phyloP scores from a whole-genome alignment of 176 grass and related monocot species.

The Chloris gayana region DNA sequence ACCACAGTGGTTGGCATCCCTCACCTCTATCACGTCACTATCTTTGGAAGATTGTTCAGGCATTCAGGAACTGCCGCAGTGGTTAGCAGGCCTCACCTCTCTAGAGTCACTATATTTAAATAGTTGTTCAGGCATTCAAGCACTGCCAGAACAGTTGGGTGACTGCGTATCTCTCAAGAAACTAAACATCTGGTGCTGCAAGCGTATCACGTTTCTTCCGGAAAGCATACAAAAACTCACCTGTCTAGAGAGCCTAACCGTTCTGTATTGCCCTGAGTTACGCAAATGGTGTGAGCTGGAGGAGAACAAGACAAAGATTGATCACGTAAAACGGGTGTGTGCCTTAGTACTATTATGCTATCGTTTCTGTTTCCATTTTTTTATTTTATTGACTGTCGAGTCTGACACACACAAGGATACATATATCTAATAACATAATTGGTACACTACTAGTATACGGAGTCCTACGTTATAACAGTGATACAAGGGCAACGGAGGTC shows the following conservation, averaged over 20 bases:
- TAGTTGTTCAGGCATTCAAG: background rate
- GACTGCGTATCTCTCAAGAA: background rate
- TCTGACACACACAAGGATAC: too few species aligned
- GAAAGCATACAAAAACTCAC: background rate
- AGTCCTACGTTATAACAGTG: too few species aligned
- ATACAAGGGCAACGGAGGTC: too few species aligned
- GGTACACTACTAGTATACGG: too few species aligned
- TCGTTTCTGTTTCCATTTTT: background rate
- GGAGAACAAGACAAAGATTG: slow-evolving; percentile 1
- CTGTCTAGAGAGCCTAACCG: background rate
- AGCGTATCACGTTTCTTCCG: background rate
- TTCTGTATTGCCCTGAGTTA: background rate
- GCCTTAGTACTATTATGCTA: background rate
- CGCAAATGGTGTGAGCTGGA: background rate
- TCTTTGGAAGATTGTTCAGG: background rate
- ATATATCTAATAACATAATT: too few species aligned
- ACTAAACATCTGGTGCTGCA: background rate
- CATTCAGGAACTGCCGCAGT: background rate
- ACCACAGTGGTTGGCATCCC: background rate
- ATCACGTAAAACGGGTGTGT: background rate
- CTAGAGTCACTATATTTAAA: background rate
- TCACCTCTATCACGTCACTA: background rate
- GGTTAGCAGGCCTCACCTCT: background rate
- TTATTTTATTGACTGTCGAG: too few species aligned
- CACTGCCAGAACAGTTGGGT: background rate